Evolutionary conservation across 768 basidiomycete species (phyloP).

Genomic region (Rossbeevera mucosa): DNA sequence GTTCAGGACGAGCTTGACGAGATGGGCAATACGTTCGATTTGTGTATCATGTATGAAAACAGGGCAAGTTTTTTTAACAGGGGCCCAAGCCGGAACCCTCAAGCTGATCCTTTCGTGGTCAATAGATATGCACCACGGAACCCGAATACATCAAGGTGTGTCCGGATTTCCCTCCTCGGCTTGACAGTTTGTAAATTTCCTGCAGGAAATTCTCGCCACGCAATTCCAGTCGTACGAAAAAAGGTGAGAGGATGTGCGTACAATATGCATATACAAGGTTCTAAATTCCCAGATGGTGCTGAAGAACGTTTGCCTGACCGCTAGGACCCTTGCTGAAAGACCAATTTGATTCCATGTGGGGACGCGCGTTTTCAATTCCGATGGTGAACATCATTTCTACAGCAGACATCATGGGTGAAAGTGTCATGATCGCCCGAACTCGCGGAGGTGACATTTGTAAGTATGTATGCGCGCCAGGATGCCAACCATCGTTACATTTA

Average conservation of each 20-base stretch:
- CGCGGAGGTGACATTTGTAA: constrained; percentile 36
- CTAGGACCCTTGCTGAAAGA: neutral
- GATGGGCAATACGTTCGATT: constrained; percentile 23
- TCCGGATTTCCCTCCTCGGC: neutral
- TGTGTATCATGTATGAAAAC: constrained; percentile 24
- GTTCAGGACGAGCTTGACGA: neutral
- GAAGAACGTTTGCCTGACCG: neutral
- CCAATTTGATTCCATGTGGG: constrained; percentile 29
- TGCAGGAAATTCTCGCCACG: constrained; percentile 35
- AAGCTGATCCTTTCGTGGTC: neutral
- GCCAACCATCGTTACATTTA: neutral
- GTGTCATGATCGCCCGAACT: neutral
- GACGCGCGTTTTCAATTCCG: constrained; percentile 39
- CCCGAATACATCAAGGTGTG: constrained; percentile 36
- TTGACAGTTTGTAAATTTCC: no score
- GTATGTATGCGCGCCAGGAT: constrained; percentile 17
- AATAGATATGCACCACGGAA: constrained; percentile 35
- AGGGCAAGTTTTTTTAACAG: constrained; percentile 14
- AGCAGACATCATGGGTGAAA: no score
- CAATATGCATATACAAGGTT: constrained; percentile 28
- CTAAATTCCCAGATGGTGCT: neutral
- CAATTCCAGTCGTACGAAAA: constrained; percentile 35
- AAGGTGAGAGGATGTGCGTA: constrained; percentile 23
- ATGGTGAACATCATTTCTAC: constrained; percentile 20
- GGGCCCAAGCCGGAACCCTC: neutral